Evolutionary conservation across 495 filamentous ascomycete species (phyloP).

Genomic region (Penicillium taxi): DNA sequence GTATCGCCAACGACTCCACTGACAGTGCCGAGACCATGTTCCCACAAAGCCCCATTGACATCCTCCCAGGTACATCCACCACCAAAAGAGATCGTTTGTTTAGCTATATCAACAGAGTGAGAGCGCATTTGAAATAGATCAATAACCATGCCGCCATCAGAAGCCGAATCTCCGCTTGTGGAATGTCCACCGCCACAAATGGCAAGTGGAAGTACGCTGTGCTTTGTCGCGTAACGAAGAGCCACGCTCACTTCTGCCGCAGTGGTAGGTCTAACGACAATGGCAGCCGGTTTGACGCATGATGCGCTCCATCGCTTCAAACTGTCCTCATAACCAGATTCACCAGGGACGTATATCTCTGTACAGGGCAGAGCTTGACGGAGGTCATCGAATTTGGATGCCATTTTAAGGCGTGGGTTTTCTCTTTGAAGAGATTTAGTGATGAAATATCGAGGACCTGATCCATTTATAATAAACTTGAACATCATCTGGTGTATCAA

Average conservation of each 20-base stretch:
- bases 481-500: no score
- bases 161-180: not conserved
- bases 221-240: slow-evolving; percentile 1
- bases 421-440: no score
- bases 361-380: no score
- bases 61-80: slow-evolving; percentile 44
- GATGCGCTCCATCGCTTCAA: no score
- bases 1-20: slow-evolving; percentile 48
- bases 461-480: no score
- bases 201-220: slow-evolving; percentile 4
- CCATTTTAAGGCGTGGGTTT: no score
- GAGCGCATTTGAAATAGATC: slow-evolving; percentile 36
- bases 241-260: slow-evolving; percentile 1
- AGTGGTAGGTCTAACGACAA: not conserved
- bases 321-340: no score
- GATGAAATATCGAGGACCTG: no score
- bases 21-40: slow-evolving; percentile 42
- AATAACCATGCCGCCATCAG: slow-evolving; percentile 33
- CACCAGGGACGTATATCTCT: no score
- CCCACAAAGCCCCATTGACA: slow-evolving; percentile 38
- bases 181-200: slow-evolving; percentile 4
- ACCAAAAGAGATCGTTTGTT: slow-evolving; percentile 31
- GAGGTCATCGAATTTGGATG: no score
- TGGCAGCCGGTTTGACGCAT: not conserved
- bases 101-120: slow-evolving; percentile 31